phyloP scores from a whole-genome alignment of 495 filamentous ascomycete genomes.

The Tuber aestivum region DNA sequence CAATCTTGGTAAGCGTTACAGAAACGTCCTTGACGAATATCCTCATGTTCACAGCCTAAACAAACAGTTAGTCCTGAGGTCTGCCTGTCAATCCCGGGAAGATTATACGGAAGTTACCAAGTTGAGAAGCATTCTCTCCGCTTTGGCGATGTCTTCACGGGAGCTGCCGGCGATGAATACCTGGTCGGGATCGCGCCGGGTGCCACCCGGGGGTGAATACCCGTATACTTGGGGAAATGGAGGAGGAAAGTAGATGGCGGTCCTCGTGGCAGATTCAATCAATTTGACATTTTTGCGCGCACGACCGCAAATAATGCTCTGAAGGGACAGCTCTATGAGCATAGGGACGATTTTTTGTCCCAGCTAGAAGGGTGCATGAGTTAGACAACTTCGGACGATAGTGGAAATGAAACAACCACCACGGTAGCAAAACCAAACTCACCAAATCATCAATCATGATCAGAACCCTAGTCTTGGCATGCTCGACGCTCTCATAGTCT shows the following conservation, averaged over 20 bases:
- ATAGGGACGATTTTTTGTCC: constrained; percentile 76
- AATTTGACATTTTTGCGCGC: constrained; percentile 93
- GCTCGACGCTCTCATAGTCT: constrained; percentile 88
- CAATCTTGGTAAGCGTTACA: constrained; percentile 80
- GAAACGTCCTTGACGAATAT: constrained; percentile 86
- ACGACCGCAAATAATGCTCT: constrained; percentile 83
- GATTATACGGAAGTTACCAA: constrained; percentile 52
- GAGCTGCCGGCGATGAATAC: constrained; percentile 89
- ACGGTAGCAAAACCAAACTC: constrained; percentile 44
- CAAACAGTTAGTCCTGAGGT: constrained; percentile 28
- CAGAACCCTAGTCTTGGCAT: constrained; percentile 90
- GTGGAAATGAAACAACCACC: constrained; percentile 31
- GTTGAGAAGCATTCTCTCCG: constrained; percentile 83
- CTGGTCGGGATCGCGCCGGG: constrained; percentile 74
- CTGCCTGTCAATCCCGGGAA: not conserved
- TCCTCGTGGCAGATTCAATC: constrained; percentile 87
- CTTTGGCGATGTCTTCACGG: constrained; percentile 68
- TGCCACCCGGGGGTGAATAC: constrained; percentile 73
- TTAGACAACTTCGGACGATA: constrained; percentile 13
- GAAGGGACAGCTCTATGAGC: constrained; percentile 77
- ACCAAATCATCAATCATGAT: constrained; percentile 98
- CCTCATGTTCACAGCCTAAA: constrained; percentile 54
- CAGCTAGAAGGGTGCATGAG: constrained; percentile 52
- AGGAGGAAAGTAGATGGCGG: constrained; percentile 95
- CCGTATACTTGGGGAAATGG: constrained; percentile 84